phyloP scores from a whole-genome alignment of 768 basidiomycete species.

The Crassisporium funariophilum region DNA sequence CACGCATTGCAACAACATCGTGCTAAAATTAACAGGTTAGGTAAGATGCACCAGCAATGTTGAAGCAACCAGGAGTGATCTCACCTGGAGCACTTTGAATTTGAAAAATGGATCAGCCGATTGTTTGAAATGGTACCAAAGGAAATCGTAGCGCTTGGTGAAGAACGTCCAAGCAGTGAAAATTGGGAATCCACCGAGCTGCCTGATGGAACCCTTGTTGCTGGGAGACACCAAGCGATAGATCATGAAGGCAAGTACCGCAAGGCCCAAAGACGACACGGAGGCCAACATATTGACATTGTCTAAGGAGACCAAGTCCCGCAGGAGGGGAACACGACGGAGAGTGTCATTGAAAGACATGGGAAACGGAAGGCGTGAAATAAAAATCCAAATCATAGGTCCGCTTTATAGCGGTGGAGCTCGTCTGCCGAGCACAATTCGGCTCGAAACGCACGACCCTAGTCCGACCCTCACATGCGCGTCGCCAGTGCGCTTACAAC shows the following conservation, averaged over 20 bases:
- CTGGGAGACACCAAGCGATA: neutral
- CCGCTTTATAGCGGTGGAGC: too few relatives aligned
- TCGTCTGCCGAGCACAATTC: too few relatives aligned
- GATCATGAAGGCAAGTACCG: neutral
- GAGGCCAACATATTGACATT: neutral
- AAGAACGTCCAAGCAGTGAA: conserved; percentile 33
- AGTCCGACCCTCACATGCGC: too few relatives aligned
- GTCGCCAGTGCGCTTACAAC: too few relatives aligned
- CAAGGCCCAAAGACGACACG: neutral
- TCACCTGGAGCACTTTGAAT: conserved; percentile 30
- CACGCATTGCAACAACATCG: conserved; percentile 16
- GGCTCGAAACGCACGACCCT: too few relatives aligned
- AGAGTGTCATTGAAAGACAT: neutral
- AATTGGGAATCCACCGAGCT: conserved; percentile 20
- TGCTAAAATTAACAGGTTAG: conserved; percentile 9
- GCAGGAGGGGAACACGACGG: neutral
- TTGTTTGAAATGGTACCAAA: conserved; percentile 19
- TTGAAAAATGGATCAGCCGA: conserved; percentile 20
- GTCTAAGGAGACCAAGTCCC: neutral
- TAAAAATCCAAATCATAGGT: too few relatives aligned
- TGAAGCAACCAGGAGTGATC: neutral
- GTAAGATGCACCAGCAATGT: neutral
- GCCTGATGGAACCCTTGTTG: neutral
- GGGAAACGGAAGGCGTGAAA: too few relatives aligned
- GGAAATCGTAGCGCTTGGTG: conserved; percentile 28